Evolutionary conservation across 495 filamentous ascomycete species (phyloP).

Genomic region (Aspergillus homomorphus): DNA sequence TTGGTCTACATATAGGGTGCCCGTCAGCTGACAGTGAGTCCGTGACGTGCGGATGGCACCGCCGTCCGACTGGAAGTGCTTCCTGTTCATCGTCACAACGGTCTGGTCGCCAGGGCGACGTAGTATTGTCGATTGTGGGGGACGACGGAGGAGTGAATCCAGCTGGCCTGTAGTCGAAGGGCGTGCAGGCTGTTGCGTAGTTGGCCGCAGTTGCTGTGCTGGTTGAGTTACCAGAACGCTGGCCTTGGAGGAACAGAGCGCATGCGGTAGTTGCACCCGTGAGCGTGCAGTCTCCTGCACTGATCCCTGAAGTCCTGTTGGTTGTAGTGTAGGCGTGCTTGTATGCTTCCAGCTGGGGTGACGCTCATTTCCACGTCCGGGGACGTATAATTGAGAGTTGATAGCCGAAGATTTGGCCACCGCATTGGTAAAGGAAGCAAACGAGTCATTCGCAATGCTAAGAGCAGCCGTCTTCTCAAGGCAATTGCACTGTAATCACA

Average conservation of each 20-base stretch:
- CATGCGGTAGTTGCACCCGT: not conserved
- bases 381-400: slow-evolving; percentile 3
- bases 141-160: not conserved
- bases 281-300: not conserved
- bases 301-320: not conserved
- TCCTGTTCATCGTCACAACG: not conserved
- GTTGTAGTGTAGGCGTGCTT: not conserved
- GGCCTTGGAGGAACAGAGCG: not conserved
- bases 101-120: not conserved
- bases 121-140: not conserved
- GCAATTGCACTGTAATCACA: slow-evolving; percentile 40
- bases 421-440: slow-evolving; percentile 8
- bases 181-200: not conserved
- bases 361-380: not conserved
- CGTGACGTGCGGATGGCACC: not conserved
- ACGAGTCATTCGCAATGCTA: slow-evolving; percentile 19
- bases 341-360: not conserved
- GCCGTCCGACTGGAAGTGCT: not conserved
- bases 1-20: too few species aligned
- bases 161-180: not conserved
- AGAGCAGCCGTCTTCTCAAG: slow-evolving; percentile 38
- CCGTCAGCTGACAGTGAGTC: not conserved
- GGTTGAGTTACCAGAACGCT: not conserved
- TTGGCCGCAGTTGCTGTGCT: not conserved
- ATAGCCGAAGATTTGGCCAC: slow-evolving; percentile 6